These are phyloP conservation scores for Suillus occidentalis DNA, from an alignment of 768 basidiomycete genomes.

Conservation along the genomic window DNA sequence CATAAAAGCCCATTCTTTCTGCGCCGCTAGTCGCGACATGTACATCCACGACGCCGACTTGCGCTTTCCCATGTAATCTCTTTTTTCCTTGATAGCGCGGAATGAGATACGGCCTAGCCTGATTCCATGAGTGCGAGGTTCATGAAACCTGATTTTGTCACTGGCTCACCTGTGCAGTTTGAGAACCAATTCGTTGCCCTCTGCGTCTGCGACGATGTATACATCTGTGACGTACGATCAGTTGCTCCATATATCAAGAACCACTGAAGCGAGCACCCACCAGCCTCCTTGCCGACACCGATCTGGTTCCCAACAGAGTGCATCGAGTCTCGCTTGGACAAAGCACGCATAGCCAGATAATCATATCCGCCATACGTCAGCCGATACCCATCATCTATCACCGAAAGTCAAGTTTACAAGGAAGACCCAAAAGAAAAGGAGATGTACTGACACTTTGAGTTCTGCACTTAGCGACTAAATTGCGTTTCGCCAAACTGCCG, in stretches of 20 bases:
- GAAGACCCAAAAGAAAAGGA: not conserved
- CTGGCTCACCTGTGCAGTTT: slow-evolving; percentile 82
- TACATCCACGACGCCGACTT: slow-evolving; percentile 99
- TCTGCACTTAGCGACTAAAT: slow-evolving; percentile 87
- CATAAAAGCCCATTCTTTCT: slow-evolving; percentile 99
- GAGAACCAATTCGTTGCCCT: slow-evolving; percentile 84
- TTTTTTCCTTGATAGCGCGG: slow-evolving; percentile 92
- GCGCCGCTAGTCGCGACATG: slow-evolving; percentile 93
- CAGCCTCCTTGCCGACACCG: slow-evolving; percentile 97
- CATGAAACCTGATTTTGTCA: not conserved
- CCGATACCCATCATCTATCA: slow-evolving; percentile 91
- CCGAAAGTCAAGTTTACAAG: slow-evolving; percentile 4
- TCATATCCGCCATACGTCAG: slow-evolving; percentile 99
- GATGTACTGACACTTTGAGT: slow-evolving; percentile 74
- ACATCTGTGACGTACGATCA: slow-evolving; percentile 54
- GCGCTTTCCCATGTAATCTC: slow-evolving; percentile 94
- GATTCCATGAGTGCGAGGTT: slow-evolving; percentile 12
- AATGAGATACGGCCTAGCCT: slow-evolving; percentile 98
- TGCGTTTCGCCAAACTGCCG: slow-evolving; percentile 88
- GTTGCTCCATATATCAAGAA: not conserved
- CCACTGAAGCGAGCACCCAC: slow-evolving; percentile 39
- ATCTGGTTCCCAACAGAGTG: slow-evolving; percentile 96
- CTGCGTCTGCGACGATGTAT: slow-evolving; percentile 83
- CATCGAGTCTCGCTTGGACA: slow-evolving; percentile 88
- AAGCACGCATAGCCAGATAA: slow-evolving; percentile 88